phyloP scores from a whole-genome alignment of 2,329 filamentous ascomycete species.

The Pyrenochaeta sp. region DNA sequence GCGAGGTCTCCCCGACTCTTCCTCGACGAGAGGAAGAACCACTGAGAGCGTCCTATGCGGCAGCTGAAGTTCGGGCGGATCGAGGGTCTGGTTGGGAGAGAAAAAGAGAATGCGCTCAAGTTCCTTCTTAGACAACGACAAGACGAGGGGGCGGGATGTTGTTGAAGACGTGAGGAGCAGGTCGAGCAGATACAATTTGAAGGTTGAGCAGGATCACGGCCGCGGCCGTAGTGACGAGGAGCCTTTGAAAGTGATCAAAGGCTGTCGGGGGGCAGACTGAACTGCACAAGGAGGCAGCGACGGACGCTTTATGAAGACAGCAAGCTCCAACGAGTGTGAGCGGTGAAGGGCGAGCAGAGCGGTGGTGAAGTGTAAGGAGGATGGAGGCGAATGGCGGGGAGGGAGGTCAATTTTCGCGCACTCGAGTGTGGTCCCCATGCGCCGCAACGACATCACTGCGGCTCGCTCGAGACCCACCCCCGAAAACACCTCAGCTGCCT shows the following conservation, averaged over 20 bases:
- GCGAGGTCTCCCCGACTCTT: constrained; percentile 98
- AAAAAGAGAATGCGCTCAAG: constrained; percentile 55
- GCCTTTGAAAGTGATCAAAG: constrained; percentile 56
- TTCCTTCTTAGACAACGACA: constrained; percentile 46
- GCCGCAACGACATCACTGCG: constrained; percentile 13
- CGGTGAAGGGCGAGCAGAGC: constrained; percentile 11
- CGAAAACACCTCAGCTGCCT: constrained; percentile 14
- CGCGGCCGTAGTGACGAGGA: constrained; percentile 54
- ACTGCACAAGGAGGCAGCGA: constrained; percentile 18
- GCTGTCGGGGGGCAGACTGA: constrained; percentile 31
- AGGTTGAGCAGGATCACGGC: constrained; percentile 53
- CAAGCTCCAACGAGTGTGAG: constrained; percentile 1
- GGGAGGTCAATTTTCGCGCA: constrained; percentile 33
- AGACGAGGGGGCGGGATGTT: constrained; percentile 56
- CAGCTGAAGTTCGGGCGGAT: constrained; percentile 80
- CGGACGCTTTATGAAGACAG: constrained; percentile 13
- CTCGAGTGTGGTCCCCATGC: constrained; percentile 19
- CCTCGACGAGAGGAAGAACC: constrained; percentile 99
- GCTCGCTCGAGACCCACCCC: constrained; percentile 10
- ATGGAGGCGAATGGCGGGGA: constrained; percentile 25
- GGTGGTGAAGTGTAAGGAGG: constrained; percentile 13
- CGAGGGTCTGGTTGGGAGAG: constrained; percentile 58
- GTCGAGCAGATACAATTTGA: constrained; percentile 58
- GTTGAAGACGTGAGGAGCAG: constrained; percentile 60
- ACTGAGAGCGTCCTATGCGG: constrained; percentile 98